Evolutionary conservation across 495 filamentous ascomycete species (phyloP).

Genomic region (Neurospora tetraspora): DNA sequence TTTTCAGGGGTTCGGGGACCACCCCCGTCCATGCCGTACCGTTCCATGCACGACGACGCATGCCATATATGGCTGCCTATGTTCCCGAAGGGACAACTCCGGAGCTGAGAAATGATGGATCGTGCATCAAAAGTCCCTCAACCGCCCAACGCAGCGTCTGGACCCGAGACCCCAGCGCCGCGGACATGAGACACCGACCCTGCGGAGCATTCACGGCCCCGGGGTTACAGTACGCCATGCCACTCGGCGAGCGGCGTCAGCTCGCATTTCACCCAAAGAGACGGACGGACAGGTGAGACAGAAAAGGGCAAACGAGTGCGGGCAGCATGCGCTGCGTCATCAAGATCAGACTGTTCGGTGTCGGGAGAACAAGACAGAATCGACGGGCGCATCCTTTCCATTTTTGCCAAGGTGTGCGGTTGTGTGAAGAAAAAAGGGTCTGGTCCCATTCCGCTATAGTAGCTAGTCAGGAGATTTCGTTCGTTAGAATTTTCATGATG

Average conservation of each 20-base stretch:
- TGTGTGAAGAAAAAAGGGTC: constrained; percentile 2
- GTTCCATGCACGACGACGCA: constrained; percentile 3
- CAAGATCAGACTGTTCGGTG: background rate
- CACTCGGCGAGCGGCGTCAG: background rate
- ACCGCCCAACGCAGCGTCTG: background rate
- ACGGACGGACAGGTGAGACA: background rate
- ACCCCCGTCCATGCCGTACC: background rate
- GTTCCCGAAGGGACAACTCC: background rate
- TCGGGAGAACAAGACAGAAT: background rate
- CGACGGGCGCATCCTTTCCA: background rate
- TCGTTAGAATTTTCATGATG: constrained; percentile 1
- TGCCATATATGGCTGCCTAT: background rate
- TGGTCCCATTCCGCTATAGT: background rate
- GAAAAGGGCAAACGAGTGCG: background rate
- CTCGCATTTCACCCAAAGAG: background rate
- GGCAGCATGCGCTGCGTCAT: background rate
- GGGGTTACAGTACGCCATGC: background rate
- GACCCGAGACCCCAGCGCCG: background rate
- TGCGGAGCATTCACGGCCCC: background rate
- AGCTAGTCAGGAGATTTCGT: background rate
- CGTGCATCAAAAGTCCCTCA: background rate
- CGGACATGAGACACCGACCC: background rate
- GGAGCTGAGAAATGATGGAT: background rate
- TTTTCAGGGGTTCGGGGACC: background rate
- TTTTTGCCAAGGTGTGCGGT: background rate